Evolutionary conservation across 2,329 filamentous ascomycete species (phyloP), one percentile per base, ranked within the genome.

Genomic region (Ceratocystis lukuohia): DNA sequence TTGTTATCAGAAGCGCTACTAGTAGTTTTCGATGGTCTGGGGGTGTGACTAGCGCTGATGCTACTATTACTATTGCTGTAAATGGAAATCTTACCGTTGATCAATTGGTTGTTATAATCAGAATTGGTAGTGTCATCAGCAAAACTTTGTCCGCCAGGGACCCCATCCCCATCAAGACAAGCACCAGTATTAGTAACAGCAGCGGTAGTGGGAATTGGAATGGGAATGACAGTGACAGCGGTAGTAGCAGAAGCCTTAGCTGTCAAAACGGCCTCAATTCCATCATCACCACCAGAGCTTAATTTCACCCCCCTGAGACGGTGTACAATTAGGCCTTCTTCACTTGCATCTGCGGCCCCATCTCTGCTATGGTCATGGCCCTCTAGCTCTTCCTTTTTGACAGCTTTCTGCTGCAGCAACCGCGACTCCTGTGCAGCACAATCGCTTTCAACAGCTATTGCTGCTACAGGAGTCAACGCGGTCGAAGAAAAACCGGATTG

Each of bases 251-350:
- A 20, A 41, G 17, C 46, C 22, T 22, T 50, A 33, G 53, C 28
- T 59, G 61, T 30, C 45, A 44, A 30, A 48, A 56, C 44, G 46
- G 28, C 64, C 63, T 64, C 61, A 64, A 45, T 64, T 68, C 22
- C 17, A 67, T 33, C 61, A 22, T 53, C 65, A 41, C 37, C 50
- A 45, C 30, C 45, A 61, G 48, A 33, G 50, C 37, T 48, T 57
- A 65, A 64, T 44, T 50, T 57, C 25, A 65, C 61, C 28, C 41
- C 66, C 48, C 59, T 33, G 37, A 67, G 61, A 61, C 53, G 61
- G 45, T 50, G 37, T 67, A 45, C 48, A 65, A 65, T 67, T 41
- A 61, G 20, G 33, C 64, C 37, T 48, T 53, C 37, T 65, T 50
- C 44, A 28, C 59, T 46, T 61, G 61, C 65, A 22, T 44, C 46